A percentile compares a stretch with the other conserved stretches of the same genome.
phyloP scores from a whole-genome alignment of 208 protist genomes.

The Porcisia deanei region DNA sequence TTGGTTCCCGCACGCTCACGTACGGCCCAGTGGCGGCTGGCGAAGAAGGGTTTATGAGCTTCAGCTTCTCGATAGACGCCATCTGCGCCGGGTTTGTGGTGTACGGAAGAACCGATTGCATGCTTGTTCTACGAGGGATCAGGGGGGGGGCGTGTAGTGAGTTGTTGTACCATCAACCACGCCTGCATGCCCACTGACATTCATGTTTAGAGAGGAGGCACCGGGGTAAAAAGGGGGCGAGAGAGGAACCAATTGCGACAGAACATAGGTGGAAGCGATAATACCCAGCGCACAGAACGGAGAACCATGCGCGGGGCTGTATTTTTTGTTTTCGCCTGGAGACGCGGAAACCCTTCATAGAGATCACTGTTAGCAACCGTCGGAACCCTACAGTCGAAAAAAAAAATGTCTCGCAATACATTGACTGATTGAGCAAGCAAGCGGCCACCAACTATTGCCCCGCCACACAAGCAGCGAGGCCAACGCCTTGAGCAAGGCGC shows the following conservation, averaged over 20 bases:
- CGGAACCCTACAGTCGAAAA: not conserved
- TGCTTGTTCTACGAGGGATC: constrained; percentile 8
- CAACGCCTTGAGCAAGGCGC: not conserved
- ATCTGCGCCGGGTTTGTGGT: constrained; percentile 84
- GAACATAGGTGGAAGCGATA: not conserved
- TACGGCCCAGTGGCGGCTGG: constrained; percentile 65
- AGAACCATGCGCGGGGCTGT: not conserved
- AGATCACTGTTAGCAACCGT: not conserved
- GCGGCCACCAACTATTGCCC: not conserved
- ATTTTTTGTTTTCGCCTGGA: no score
- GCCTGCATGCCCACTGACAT: not conserved
- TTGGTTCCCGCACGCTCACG: constrained; percentile 55
- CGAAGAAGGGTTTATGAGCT: constrained; percentile 74
- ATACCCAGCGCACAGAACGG: not conserved
- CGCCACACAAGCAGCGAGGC: not conserved
- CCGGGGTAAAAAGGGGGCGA: not conserved
- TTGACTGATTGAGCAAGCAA: not conserved
- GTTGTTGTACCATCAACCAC: not conserved
- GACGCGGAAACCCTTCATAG: not conserved
- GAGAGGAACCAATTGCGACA: not conserved
- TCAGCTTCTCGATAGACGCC: constrained; percentile 72
- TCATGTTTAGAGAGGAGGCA: not conserved
- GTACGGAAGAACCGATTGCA: constrained; percentile 88
- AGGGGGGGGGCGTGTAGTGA: not conserved
- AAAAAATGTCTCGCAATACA: not conserved